Evolutionary conservation across 352 stramenopile species (phyloP).

Genomic region (Globisporangium orthogonon): DNA sequence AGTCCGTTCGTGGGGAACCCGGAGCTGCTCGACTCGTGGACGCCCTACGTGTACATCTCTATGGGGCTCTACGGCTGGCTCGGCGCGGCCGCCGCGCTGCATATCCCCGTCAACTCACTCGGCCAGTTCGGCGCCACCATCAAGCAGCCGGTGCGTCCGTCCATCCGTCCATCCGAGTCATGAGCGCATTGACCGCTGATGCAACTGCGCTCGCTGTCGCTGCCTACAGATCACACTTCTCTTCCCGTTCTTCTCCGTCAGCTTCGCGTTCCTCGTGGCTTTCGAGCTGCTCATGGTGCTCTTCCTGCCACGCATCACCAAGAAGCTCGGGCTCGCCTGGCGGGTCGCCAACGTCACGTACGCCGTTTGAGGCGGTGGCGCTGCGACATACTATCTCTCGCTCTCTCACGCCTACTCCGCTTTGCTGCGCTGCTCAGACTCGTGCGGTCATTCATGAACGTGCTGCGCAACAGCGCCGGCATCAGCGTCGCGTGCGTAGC

Average conservation of each 20-base stretch:
- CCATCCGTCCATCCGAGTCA: too few species aligned
- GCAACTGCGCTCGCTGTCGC: neutral
- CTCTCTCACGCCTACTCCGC: neutral
- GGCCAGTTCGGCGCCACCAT: constrained; percentile 75
- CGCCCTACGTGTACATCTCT: constrained; percentile 83
- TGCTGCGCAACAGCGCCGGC: constrained; percentile 73
- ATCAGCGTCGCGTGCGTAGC: constrained; percentile 79
- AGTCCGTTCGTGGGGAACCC: constrained; percentile 82
- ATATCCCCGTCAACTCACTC: constrained; percentile 65
- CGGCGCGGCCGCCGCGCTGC: constrained; percentile 61
- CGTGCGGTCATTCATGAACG: constrained; percentile 71
- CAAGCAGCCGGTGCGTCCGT: constrained; percentile 64
- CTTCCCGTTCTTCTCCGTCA: constrained; percentile 83
- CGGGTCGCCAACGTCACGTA: constrained; percentile 68
- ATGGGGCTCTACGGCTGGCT: constrained; percentile 86
- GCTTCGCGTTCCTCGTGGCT: constrained; percentile 65
- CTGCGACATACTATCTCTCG: neutral
- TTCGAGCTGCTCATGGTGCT: constrained; percentile 69
- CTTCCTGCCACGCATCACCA: constrained; percentile 47
- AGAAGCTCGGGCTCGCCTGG: constrained; percentile 50
- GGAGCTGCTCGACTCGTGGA: constrained; percentile 81
- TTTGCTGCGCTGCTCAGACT: constrained; percentile 20
- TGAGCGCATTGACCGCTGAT: neutral
- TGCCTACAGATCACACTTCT: constrained; percentile 61
- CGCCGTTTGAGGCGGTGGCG: constrained; percentile 41